Evolutionary conservation across 345 rosid species (phyloP).

Genomic region (Passiflora organensis): DNA sequence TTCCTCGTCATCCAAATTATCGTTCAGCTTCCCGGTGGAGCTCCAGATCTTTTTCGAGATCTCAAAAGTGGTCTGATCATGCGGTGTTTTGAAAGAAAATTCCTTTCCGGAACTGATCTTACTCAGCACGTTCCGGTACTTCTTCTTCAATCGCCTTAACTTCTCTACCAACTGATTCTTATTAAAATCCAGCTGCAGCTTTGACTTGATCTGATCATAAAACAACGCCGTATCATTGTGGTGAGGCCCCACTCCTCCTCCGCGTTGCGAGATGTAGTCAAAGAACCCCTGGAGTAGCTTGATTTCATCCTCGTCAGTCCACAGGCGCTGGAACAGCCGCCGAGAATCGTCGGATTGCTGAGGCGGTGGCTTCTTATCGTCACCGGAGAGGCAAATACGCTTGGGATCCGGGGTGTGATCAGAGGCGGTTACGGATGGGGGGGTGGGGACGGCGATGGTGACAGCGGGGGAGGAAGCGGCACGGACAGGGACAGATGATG

Average conservation of each 20-base stretch:
- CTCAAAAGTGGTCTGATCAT: conserved; percentile 91
- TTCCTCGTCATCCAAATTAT: conserved; percentile 68
- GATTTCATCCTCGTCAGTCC: conserved; percentile 99
- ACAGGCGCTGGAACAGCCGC: conserved; percentile 78
- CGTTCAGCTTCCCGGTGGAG: conserved; percentile 36
- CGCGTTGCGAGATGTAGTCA: conserved; percentile 51
- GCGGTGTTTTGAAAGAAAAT: conserved; percentile 73
- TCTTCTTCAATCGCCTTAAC: conserved; percentile 86
- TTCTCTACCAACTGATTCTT: conserved; percentile 98
- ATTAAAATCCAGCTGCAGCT: conserved; percentile 92
- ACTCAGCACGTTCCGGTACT: conserved; percentile 66
- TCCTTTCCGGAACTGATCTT: conserved; percentile 87
- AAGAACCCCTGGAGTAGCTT: conserved; percentile 90
- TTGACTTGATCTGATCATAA: conserved; percentile 89
- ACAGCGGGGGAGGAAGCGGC: conserved; percentile 13
- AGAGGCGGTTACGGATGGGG: conserved; percentile 30
- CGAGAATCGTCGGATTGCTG: conserved; percentile 58
- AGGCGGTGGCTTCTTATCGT: background rate
- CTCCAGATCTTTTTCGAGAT: conserved; percentile 96
- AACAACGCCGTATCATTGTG: conserved; percentile 87
- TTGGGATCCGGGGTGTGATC: conserved; percentile 28
- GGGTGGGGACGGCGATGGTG: conserved; percentile 14
- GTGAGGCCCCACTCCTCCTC: conserved; percentile 35
- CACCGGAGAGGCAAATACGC: conserved; percentile 32
- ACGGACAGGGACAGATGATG: conserved; percentile 31